Conservation (phyloP, 208 protist genomes). For the Trypanosoma conorhini region DNA sequence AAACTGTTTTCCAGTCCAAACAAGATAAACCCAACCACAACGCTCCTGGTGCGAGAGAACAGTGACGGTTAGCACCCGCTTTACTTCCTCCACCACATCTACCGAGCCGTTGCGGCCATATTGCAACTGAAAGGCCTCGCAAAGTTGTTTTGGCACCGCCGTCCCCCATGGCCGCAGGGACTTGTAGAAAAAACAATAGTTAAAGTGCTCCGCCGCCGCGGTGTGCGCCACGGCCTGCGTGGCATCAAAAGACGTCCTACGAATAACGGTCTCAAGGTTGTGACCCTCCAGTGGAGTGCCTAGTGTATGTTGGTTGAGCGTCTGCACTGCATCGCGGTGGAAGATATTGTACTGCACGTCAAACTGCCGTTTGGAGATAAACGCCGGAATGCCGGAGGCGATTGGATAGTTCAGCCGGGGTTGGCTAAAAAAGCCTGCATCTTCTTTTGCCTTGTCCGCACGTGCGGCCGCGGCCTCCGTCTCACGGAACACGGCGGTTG, state of each 20-base stretch:
- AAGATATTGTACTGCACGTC: constrained; percentile 79
- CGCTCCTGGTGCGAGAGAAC: constrained; percentile 62
- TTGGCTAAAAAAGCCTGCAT: constrained; percentile 70
- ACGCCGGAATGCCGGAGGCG: constrained; percentile 51
- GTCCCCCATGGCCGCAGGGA: constrained; percentile 86
- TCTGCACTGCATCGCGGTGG: constrained; percentile 75
- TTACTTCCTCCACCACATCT: constrained; percentile 67
- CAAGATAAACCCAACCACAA: constrained; percentile 83
- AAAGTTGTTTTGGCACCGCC: constrained; percentile 49
- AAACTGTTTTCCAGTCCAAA: constrained; percentile 81
- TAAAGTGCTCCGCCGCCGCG: constrained; percentile 85
- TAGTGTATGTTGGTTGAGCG: constrained; percentile 73
- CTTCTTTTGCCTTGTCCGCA: constrained; percentile 44
- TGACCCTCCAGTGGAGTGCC: constrained; percentile 83
- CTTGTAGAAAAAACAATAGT: constrained; percentile 92
- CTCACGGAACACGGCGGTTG: constrained; percentile 59
- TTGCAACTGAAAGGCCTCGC: constrained; percentile 76
- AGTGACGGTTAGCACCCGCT: constrained; percentile 43
- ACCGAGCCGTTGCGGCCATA: constrained; percentile 60
- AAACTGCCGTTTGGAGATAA: constrained; percentile 72
- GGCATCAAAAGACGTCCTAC: constrained; percentile 80
- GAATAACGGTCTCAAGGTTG: constrained; percentile 78
- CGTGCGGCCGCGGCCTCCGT: constrained; percentile 52
- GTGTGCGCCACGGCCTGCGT: constrained; percentile 64
- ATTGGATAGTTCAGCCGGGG: constrained; percentile 72